Conservation (phyloP, 1,284 basidiomycete genomes). For the Ustilago lituana region DNA sequence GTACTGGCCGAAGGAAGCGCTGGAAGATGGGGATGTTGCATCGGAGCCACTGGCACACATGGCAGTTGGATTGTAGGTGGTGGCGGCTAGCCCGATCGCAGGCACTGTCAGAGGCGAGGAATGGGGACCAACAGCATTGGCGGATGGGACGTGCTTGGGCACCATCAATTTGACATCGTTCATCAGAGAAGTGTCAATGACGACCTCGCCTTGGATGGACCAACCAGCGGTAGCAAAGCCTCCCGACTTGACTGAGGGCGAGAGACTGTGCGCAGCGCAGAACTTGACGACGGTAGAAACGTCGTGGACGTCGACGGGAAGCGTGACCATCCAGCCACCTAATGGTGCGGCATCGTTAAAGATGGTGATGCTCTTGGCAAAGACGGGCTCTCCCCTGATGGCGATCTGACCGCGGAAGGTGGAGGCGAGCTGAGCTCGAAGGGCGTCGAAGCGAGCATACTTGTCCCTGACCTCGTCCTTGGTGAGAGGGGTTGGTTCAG, state of each 20-base stretch:
- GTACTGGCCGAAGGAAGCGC: constrained; percentile 5
- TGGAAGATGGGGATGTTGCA: background rate
- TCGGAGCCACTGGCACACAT: constrained; percentile 15
- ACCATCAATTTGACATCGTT: constrained; percentile 75
- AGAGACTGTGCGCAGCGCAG: constrained; percentile 75
- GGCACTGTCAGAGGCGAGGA: constrained; percentile 39
- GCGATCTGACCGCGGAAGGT: constrained; percentile 42
- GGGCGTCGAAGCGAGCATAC: constrained; percentile 28
- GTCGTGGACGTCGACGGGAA: constrained; percentile 41
- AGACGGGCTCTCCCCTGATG: constrained; percentile 38
- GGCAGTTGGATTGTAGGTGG: constrained; percentile 20
- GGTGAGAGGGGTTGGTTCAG: constrained; percentile 32
- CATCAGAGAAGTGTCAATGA: constrained; percentile 79
- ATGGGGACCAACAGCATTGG: background rate
- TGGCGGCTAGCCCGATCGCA: constrained; percentile 3
- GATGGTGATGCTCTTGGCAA: constrained; percentile 46
- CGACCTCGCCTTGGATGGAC: constrained; percentile 83
- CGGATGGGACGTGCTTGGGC: constrained; percentile 62
- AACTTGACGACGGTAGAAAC: constrained; percentile 67
- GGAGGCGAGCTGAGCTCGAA: constrained; percentile 23
- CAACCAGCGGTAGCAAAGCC: constrained; percentile 89
- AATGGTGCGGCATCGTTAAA: constrained; percentile 56
- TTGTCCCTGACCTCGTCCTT: constrained; percentile 26
- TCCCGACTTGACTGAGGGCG: constrained; percentile 85
- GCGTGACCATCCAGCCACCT: constrained; percentile 51